These are phyloP conservation scores for Hyphopichia khmerensis DNA, from an alignment of 1,139 yeast species.

Conservation along the genomic window DNA sequence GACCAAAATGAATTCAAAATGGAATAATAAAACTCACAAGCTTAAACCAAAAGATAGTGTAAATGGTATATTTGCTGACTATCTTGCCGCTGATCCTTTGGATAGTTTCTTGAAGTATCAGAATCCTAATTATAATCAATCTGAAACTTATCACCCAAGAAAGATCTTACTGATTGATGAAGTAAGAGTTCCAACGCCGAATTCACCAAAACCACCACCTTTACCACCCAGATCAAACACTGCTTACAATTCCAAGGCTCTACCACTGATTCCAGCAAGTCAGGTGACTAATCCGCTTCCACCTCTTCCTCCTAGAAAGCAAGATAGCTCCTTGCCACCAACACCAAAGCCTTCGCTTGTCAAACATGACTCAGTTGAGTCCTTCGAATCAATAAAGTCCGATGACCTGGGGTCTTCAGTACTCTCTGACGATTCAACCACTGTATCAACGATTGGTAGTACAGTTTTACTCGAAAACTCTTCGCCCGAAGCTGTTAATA, in stretches of 20 bases:
- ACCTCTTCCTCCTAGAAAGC: slow-evolving; percentile 8
- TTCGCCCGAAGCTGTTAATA: slow-evolving; percentile 18
- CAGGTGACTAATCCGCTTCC: slow-evolving; percentile 5
- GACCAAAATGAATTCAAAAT: slow-evolving; percentile 24
- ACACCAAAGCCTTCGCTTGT: background rate
- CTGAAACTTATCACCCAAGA: slow-evolving; percentile 33
- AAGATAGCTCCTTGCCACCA: background rate
- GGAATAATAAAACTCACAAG: slow-evolving; percentile 22
- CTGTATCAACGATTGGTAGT: slow-evolving; percentile 9
- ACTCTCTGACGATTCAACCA: slow-evolving; percentile 11
- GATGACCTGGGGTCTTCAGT: background rate
- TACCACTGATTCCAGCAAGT: slow-evolving; percentile 8
- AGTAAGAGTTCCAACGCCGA: slow-evolving; percentile 13
- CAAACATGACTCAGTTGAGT: slow-evolving; percentile 16
- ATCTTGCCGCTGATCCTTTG: slow-evolving; percentile 34
- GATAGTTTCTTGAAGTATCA: slow-evolving; percentile 28
- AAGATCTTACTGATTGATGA: slow-evolving; percentile 20
- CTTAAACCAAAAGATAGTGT: slow-evolving; percentile 27
- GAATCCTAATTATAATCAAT: slow-evolving; percentile 24
- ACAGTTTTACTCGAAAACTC: slow-evolving; percentile 14
- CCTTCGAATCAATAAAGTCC: slow-evolving; percentile 8
- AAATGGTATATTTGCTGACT: slow-evolving; percentile 34
- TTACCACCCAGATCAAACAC: slow-evolving; percentile 33
- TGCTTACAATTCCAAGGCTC: slow-evolving; percentile 11
- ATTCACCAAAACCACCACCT: slow-evolving; percentile 17